Evolutionary conservation across 164 flowering plant species (phyloP), one percentile per base, ranked within the genome.

Genomic region (Paratinospora sagittata): DNA sequence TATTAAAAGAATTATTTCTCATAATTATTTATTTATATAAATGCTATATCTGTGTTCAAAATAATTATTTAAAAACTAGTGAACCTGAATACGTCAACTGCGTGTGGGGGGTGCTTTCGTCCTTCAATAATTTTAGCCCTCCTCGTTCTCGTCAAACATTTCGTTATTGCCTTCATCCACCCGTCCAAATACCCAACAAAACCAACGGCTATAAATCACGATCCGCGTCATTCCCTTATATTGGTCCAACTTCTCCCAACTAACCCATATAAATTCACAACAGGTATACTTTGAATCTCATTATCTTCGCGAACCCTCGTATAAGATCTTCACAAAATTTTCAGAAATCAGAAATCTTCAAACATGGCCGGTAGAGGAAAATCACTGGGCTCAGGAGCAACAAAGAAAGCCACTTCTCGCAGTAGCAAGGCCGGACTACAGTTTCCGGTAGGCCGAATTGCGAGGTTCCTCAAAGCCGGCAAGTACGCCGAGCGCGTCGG

Each of bases 371-470:
- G 78, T 21, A 66, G 78, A 23, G 77, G 77, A 21, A 74, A 74
- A 49, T 64, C 77, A 34, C 27, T 74, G 6, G 77, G 77, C 7
- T 47, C 77, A 0, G 77, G 77, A 6, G 77, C 77, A 1, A 10
- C 77, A 11, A 74, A 74, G 73, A 74, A 74, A 63, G 73, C 75
- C 0, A 71, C 71, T 34, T 74, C 75, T 3, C 58, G 76, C 8
- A 74, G 76, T 47, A 74, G 76, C 37, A 74, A 74, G 27, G 76
- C 76, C 11, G 77, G 77, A n/a, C 73, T 74, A 3, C 77, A 74
- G 37, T 74, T 75, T 52, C 71, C 74, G 0, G 74, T 71, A n/a
- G 74, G 74, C 16, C 64, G 77, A 13, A 70, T 74, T 24, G 77
- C 77, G 57, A 47, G 77, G 72, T 74, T 74, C 14, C 33, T 74